A percentile compares a stretch with the other conserved stretches of the same genome.
Conservation (phyloP, 805 yeast genomes). For the Wickerhamia fluorescens region DNA sequence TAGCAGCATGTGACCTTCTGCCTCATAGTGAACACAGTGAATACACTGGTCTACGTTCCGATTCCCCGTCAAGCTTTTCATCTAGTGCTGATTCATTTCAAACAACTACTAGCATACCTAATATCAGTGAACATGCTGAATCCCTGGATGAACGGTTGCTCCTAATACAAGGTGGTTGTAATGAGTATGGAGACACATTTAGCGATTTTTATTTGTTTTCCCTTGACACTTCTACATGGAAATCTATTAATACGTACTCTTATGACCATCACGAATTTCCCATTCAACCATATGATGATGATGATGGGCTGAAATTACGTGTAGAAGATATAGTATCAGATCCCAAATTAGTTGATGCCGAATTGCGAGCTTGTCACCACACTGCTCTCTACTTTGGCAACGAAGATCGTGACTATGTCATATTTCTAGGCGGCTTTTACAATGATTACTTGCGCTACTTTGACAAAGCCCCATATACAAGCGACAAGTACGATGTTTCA, state of each 20-base stretch:
- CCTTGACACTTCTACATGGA: conserved; percentile 31
- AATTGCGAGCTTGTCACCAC: conserved; percentile 36
- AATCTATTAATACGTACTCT: conserved; percentile 22
- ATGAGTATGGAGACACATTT: conserved; percentile 20
- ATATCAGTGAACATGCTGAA: conserved; percentile 5
- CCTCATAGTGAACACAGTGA: conserved; percentile 7
- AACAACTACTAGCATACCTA: not conserved
- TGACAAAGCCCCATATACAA: conserved; percentile 22
- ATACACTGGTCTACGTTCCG: conserved; percentile 9
- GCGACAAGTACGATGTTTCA: conserved; percentile 29
- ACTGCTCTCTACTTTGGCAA: conserved; percentile 25
- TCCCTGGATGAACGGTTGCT: conserved; percentile 23
- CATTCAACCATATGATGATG: conserved; percentile 25
- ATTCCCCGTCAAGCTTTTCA: conserved; percentile 3
- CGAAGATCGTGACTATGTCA: conserved; percentile 26
- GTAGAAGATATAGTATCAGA: conserved; percentile 18
- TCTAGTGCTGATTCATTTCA: conserved; percentile 5
- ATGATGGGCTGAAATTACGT: conserved; percentile 13
- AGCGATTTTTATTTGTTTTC: conserved; percentile 27
- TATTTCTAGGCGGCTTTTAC: conserved; percentile 34
- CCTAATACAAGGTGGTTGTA: conserved; percentile 36
- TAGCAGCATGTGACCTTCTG: not conserved
- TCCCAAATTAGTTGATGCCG: conserved; percentile 31
- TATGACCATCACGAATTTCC: conserved; percentile 27
- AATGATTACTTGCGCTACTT: conserved; percentile 30